Evolutionary conservation across 352 stramenopile species (phyloP).

Genomic region (Blastocystis sp.): DNA sequence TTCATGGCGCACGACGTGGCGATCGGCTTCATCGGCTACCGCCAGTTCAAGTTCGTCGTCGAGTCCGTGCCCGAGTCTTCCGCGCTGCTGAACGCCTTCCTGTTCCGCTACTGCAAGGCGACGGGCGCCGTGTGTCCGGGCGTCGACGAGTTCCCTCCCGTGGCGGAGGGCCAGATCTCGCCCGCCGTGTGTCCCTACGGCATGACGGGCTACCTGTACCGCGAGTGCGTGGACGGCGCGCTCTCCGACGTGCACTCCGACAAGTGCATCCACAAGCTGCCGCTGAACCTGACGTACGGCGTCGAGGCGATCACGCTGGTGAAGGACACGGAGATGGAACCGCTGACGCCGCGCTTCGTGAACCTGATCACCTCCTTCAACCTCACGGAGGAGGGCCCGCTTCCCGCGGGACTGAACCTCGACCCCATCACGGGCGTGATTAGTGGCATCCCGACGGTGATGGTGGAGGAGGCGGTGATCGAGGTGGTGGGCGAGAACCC

Average conservation of each 20-base stretch:
- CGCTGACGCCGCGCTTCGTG: neutral
- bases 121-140: conserved; percentile 34
- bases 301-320: neutral
- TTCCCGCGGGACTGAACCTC: conserved; percentile 4
- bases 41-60: neutral
- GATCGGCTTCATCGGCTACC: neutral
- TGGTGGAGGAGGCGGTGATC: neutral
- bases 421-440: conserved; percentile 6
- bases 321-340: neutral
- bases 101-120: conserved; percentile 56
- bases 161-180: conserved; percentile 51
- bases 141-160: conserved; percentile 9
- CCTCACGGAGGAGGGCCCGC: neutral
- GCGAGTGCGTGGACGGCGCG: neutral
- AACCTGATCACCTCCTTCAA: neutral
- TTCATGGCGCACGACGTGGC: neutral
- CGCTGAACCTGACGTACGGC: neutral
- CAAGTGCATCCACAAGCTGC: neutral
- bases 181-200: conserved; percentile 11
- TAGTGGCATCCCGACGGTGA: neutral
- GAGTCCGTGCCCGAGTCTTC: neutral
- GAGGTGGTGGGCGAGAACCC: neutral
- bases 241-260: conserved; percentile 16
- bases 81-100: neutral
- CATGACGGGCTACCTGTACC: conserved; percentile 29